phyloP scores from a whole-genome alignment of 2,329 filamentous ascomycete genomes.

The Zymoseptoria pseudotritici region DNA sequence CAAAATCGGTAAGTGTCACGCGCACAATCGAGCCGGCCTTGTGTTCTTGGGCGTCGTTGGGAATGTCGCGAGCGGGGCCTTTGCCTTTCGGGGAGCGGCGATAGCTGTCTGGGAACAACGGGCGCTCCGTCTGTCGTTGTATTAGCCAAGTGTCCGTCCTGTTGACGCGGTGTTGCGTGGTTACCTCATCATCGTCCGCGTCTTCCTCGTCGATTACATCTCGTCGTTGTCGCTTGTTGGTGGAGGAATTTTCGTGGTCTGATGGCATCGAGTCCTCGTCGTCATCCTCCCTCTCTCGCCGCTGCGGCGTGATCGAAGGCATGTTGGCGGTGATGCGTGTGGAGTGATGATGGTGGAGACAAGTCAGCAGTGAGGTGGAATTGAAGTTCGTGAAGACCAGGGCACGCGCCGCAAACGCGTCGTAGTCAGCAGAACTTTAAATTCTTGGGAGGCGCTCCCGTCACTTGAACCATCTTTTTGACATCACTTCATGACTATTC shows the following conservation, averaged over 20 bases:
- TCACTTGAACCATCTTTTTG: not conserved
- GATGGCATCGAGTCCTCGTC: slow-evolving; percentile 5
- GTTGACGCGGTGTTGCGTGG: not conserved
- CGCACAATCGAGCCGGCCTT: slow-evolving; percentile 81
- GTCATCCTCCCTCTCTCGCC: slow-evolving; percentile 12
- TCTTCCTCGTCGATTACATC: slow-evolving; percentile 7
- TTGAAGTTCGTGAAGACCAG: not conserved
- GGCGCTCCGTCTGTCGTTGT: slow-evolving; percentile 8
- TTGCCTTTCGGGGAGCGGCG: slow-evolving; percentile 25
- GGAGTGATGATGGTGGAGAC: not conserved
- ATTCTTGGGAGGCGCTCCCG: not conserved
- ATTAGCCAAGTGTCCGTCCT: not conserved
- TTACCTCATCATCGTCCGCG: slow-evolving; percentile 5
- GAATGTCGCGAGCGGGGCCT: slow-evolving; percentile 6
- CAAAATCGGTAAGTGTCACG: slow-evolving; percentile 79
- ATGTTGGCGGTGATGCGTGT: slow-evolving; percentile 2
- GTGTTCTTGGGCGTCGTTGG: slow-evolving; percentile 22
- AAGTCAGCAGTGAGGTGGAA: not conserved
- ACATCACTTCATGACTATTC: not conserved
- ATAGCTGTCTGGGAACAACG: slow-evolving; percentile 30
- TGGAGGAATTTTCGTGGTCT: slow-evolving; percentile 3
- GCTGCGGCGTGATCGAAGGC: slow-evolving; percentile 10
- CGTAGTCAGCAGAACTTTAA: not conserved
- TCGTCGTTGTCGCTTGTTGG: slow-evolving; percentile 14
- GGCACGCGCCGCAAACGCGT: slow-evolving; percentile 2